Evolutionary conservation across 257 asterid species (phyloP).

Genomic region (Anisodus tanguticus): DNA sequence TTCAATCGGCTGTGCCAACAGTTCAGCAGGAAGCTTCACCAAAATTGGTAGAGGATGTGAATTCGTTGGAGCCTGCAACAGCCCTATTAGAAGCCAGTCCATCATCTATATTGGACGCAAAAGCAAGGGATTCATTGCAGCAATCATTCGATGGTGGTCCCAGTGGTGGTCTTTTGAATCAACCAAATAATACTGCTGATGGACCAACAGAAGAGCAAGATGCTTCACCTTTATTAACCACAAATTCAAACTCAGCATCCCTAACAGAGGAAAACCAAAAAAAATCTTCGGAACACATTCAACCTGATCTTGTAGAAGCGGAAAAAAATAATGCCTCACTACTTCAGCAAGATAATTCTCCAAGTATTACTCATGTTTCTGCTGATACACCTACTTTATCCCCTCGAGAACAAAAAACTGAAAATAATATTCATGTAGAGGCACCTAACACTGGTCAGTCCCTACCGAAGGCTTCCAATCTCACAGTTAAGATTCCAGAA

Average conservation of each 20-base stretch:
- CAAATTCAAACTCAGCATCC: constrained; percentile 32
- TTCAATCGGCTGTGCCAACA: constrained; percentile 33
- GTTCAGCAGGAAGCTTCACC: constrained; percentile 40
- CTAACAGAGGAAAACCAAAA: constrained; percentile 33
- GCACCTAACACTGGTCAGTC: constrained; percentile 39
- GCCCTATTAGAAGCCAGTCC: constrained; percentile 30
- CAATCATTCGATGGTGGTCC: background rate
- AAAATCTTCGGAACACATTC: constrained; percentile 28
- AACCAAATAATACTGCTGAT: constrained; percentile 36
- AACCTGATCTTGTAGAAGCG: constrained; percentile 22
- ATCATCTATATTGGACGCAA: constrained; percentile 38
- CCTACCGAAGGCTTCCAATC: constrained; percentile 40
- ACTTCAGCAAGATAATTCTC: constrained; percentile 38
- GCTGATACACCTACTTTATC: constrained; percentile 46
- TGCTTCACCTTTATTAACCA: constrained; percentile 35
- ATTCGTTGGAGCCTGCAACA: constrained; percentile 29
- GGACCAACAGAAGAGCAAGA: constrained; percentile 43
- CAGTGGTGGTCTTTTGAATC: constrained; percentile 19
- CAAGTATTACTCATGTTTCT: constrained; percentile 16
- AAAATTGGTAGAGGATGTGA: constrained; percentile 31
- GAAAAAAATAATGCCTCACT: constrained; percentile 13
- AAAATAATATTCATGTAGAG: background rate
- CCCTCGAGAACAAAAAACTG: constrained; percentile 42
- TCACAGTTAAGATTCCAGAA: constrained; percentile 32
- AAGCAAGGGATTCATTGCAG: constrained; percentile 29